Base-by-base conservation (phyloP, 352 stramenopile species). In the Saprolegnia diclina region DNA sequence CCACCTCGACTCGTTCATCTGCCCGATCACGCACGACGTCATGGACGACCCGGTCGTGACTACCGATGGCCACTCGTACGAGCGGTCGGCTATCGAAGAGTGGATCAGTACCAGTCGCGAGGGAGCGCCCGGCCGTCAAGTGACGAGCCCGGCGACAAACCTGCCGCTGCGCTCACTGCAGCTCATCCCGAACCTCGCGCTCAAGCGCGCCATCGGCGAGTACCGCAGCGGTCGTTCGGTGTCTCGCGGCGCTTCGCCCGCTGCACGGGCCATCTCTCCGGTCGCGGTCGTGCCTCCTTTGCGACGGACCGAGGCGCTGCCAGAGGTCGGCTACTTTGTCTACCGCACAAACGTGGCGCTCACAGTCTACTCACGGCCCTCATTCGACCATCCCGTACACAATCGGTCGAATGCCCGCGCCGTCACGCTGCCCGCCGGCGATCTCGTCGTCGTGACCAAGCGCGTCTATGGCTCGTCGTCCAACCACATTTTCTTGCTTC, bases 31-130 rank as follows among this genome's bases (percentile, higher is more conserved):
- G 18, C 48, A 61, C 10, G 18, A 74, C 19, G 64, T 85, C n/a
- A 85, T 85, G 78, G 64, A 54, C 18, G 78, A 85, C 55, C 78
- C 78, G 16, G 78, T 85, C 16, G 63, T 79, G 16, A 65, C 69
- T 11, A 50, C 48, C 44, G 78, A 85, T 65, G 78, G 78, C 5
- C 72, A 82, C 53, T 69, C 74, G 32, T 85, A 85, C 72, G 78
- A 85, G 53, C 72, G 77, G 11, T 32, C 29, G 14, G 67, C 65
- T 7, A 83, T 85, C 66, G 48, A 66, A 40, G 56, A 86, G 70
- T 85, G 78, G 78, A 72, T 85, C 35, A n/a, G 48, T 22, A 56
- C 61, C 19, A 77, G 29, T 35, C 29, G 29, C 29, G 29, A 35
- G 29, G 5, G 2, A 5, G 29, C 29, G 22, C 21, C 24, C 48